phyloP scores from a whole-genome alignment of 1,284 basidiomycete species.

The Ustilago tritici region DNA sequence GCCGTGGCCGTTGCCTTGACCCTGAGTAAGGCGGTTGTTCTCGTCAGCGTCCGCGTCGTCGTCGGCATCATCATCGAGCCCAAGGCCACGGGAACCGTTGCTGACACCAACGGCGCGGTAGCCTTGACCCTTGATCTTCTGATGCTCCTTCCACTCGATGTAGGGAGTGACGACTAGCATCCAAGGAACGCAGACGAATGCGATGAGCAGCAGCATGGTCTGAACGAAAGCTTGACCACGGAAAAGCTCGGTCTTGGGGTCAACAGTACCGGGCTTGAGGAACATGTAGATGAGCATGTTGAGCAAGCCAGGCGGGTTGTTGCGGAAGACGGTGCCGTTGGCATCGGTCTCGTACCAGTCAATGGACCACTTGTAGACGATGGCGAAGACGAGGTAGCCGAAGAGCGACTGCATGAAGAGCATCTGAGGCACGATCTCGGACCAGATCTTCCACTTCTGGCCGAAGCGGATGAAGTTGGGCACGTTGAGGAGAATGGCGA shows the following conservation, averaged over 20 bases:
- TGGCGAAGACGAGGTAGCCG: constrained; percentile 93
- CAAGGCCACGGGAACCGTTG: constrained; percentile 50
- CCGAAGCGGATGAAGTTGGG: constrained; percentile 96
- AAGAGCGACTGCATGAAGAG: constrained; percentile 98
- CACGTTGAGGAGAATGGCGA: constrained; percentile 93
- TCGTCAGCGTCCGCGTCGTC: constrained; percentile 72
- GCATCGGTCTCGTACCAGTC: constrained; percentile 82
- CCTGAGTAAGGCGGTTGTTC: constrained; percentile 61
- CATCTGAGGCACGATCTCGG: constrained; percentile 96
- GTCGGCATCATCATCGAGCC: constrained; percentile 48
- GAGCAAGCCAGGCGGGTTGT: constrained; percentile 85
- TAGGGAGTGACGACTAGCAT: constrained; percentile 95
- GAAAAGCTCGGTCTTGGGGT: constrained; percentile 81
- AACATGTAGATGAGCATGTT: constrained; percentile 70
- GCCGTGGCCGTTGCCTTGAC: constrained; percentile 76
- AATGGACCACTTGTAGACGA: constrained; percentile 95
- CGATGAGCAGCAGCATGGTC: constrained; percentile 81
- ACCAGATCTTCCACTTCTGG: constrained; percentile 84
- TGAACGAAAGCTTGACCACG: constrained; percentile 89
- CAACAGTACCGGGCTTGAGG: constrained; percentile 72
- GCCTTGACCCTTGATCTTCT: constrained; percentile 84
- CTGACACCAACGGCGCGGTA: constrained; percentile 75
- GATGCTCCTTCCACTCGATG: constrained; percentile 88
- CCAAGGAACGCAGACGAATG: constrained; percentile 92
- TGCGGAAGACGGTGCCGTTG: constrained; percentile 70